These are phyloP conservation scores for Amaranthus tricolor DNA, from an alignment of 179 eudicot species.

Conservation along the genomic window DNA sequence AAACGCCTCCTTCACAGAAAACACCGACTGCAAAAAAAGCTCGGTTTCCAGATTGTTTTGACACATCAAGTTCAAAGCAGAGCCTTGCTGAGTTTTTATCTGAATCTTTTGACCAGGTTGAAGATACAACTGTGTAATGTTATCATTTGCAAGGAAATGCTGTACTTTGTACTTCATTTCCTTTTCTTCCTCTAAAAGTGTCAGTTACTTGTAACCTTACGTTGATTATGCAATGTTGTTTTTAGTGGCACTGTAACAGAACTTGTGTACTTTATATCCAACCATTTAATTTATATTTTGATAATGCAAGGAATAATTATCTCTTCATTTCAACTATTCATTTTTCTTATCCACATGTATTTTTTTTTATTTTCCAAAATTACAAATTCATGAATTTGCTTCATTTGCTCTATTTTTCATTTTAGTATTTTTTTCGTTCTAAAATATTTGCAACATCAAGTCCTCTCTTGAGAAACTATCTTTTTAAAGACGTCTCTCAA, in stretches of 20 bases:
- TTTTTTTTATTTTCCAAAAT: too few species aligned
- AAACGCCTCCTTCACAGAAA: constrained; percentile 26
- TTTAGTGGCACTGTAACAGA: neutral
- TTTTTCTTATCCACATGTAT: too few species aligned
- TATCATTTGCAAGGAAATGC: neutral
- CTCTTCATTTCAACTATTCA: too few species aligned
- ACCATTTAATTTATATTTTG: neutral
- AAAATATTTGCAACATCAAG: too few species aligned
- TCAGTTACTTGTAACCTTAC: neutral
- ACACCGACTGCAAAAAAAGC: constrained; percentile 42
- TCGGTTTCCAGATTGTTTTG: constrained; percentile 30
- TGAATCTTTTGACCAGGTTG: constrained; percentile 51
- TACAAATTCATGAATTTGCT: too few species aligned
- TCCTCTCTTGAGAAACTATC: too few species aligned
- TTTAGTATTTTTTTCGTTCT: too few species aligned
- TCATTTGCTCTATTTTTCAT: too few species aligned
- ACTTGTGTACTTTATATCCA: neutral
- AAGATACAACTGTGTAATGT: constrained; percentile 23
- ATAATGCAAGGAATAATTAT: neutral
- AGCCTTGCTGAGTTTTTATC: constrained; percentile 78
- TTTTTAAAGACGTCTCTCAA: too few species aligned
- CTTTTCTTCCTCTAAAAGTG: neutral
- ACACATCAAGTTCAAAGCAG: constrained; percentile 30
- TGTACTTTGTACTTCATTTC: neutral
- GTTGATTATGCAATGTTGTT: neutral